Conservation (phyloP, 192 early-diverging fungal genomes). For the Entomortierella chlamydospora region DNA sequence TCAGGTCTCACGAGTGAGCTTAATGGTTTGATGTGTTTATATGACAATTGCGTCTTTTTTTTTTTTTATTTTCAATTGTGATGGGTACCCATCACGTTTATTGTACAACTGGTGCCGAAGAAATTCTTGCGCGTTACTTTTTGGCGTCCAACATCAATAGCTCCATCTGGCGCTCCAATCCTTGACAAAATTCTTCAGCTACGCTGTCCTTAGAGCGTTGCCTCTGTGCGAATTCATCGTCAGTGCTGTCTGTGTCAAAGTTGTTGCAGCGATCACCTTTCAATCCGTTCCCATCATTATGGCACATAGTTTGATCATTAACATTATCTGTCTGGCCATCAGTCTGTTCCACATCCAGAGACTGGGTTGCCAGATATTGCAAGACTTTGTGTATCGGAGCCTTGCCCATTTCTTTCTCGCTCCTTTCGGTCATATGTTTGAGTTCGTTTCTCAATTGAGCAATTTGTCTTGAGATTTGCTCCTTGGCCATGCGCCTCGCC, state of each 20-base stretch:
- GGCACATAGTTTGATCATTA: neutral
- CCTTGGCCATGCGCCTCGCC: neutral
- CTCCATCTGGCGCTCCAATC: constrained; percentile 27
- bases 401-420: neutral
- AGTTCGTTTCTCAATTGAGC: neutral
- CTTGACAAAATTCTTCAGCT: constrained; percentile 33
- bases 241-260: neutral
- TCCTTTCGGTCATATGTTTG: neutral
- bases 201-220: constrained; percentile 2
- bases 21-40: too few species aligned
- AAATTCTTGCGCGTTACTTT: neutral
- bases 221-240: neutral
- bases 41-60: too few species aligned
- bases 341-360: neutral
- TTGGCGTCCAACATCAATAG: constrained; percentile 23
- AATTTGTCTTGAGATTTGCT: neutral
- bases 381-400: neutral
- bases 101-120: too few species aligned
- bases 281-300: too few species aligned
- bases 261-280: neutral
- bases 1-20: too few species aligned
- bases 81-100: too few species aligned
- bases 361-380: neutral
- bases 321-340: neutral
- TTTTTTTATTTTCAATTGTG: too few species aligned